Percentiles rank a stretch among this genome's conserved stretches.
Conservation (phyloP, 176 grass and related monocot genomes). For the Elaeis guineensis region DNA sequence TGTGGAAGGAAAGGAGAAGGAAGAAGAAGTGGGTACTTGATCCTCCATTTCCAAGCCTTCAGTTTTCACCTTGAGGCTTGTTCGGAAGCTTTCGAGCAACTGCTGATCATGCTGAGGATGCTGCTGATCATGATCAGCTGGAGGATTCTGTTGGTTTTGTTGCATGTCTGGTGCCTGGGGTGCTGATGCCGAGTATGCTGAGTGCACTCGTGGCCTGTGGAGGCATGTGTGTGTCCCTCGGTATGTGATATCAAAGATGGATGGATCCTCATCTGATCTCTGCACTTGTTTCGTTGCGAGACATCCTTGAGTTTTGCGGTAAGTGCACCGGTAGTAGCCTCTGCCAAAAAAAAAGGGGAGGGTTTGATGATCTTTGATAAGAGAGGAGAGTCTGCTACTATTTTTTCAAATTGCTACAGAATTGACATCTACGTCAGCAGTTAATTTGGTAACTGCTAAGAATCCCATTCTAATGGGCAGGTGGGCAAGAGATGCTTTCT, state of each 20-base stretch:
- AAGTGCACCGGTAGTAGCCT: slow-evolving; percentile 87
- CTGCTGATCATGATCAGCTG: not conserved
- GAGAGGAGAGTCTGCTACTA: not conserved
- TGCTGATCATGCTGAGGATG: slow-evolving; percentile 15
- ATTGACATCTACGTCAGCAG: no score
- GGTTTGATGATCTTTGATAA: not conserved
- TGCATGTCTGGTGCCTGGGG: slow-evolving; percentile 2
- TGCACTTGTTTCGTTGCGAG: slow-evolving; percentile 76
- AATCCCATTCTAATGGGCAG: no score
- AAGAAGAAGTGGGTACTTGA: not conserved
- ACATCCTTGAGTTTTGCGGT: slow-evolving; percentile 48
- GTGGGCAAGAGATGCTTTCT: no score
- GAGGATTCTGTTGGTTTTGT: not conserved
- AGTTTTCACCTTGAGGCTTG: slow-evolving; percentile 27
- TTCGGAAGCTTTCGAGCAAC: slow-evolving; percentile 41
- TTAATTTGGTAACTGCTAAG: no score
- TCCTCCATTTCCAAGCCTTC: not conserved
- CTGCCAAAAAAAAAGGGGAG: slow-evolving; percentile 13
- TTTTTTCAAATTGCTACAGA: not conserved
- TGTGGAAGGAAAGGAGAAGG: slow-evolving; percentile 29
- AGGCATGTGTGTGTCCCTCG: slow-evolving; percentile 62
- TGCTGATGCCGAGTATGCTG: not conserved
- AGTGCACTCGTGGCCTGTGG: not conserved
- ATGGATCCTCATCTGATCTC: slow-evolving; percentile 53
- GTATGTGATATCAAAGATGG: slow-evolving; percentile 66